Conservation (phyloP, 2,329 filamentous ascomycete genomes). For the Teratosphaeriaceae sp. region DNA sequence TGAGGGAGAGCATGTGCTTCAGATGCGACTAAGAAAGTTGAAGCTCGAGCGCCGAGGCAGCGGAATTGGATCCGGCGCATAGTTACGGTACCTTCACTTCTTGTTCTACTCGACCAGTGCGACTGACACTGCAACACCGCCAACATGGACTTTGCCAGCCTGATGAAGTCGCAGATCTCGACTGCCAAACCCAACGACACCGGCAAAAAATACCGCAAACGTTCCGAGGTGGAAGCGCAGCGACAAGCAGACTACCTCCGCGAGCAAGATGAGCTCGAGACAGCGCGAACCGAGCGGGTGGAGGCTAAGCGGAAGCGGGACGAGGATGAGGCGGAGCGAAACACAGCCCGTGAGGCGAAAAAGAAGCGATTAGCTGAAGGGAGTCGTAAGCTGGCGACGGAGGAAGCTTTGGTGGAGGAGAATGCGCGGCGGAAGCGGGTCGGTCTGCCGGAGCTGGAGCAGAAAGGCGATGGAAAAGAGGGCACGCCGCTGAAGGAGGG, state of each 20-base stretch:
- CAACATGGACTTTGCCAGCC: constrained; percentile 84
- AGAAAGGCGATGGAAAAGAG: constrained; percentile 36
- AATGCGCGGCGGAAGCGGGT: constrained; percentile 64
- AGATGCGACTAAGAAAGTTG: too few relatives aligned
- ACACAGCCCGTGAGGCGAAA: constrained; percentile 71
- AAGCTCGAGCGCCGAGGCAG: background rate
- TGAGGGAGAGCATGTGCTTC: too few relatives aligned
- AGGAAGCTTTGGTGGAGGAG: constrained; percentile 68
- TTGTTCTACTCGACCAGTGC: too few relatives aligned
- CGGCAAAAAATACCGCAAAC: constrained; percentile 72
- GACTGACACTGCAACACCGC: too few relatives aligned
- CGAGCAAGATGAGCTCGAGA: constrained; percentile 70
- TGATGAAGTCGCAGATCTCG: constrained; percentile 89
- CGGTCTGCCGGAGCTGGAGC: constrained; percentile 67
- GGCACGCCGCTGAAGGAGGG: constrained; percentile 22
- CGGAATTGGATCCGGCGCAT: constrained; percentile 4
- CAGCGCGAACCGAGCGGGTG: constrained; percentile 61
- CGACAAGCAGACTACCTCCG: constrained; percentile 72
- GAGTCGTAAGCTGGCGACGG: constrained; percentile 60
- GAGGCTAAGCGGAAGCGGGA: constrained; percentile 82
- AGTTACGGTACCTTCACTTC: background rate
- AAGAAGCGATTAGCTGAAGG: constrained; percentile 74
- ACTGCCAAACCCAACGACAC: constrained; percentile 43
- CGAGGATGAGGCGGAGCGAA: constrained; percentile 70
- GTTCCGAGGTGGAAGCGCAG: constrained; percentile 77